Base-by-base conservation (phyloP, 257 asterid species). In the Anisodus tanguticus region DNA sequence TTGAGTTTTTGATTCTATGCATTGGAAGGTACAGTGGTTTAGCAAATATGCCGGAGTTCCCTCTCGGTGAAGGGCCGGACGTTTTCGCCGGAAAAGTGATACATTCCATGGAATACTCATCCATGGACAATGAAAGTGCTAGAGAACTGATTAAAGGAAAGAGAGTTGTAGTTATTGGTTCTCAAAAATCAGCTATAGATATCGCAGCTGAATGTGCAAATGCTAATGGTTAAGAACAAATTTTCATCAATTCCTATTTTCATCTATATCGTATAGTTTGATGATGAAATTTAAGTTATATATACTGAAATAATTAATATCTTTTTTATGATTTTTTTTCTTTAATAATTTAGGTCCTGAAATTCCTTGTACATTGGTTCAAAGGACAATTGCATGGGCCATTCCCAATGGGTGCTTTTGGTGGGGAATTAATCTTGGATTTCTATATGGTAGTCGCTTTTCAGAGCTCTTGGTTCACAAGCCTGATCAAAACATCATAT, bases 381-480 rank as follows among this genome's bases (percentile, higher is more conserved):
- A 84, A 41, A 85, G 98, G 72, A 88, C 90, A 8, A 26, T 84
- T 9, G 90, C 91, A 17, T 94, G 98, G 97, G 84, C 80, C 83
- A 71, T 92, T 7, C 93, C 95, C 0, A 76, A 86, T 68, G 68
- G 51, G 0, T 15, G 39, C 0, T 57, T 89, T 6, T 90, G 93
- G 92, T 90, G 92, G 92, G 94, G 93, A 3, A 87, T 90, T 6
- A 71, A 54, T 76, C 62, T 90, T 7, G 90, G 86, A 15, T 85
- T 9, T 22, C 81, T 92, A 49, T 85, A 81, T 85, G 76, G 87
- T 74, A 89, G 59, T 77, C 94, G 98, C 1, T 92, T 93, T 55
- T 19, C 89, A 3, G 97, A 93, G 88, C 91, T 94, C 16, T 57
- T 90, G 90, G 86, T 93, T 86, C 98, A 94, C 74, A 94, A 93